Evolutionary conservation across 106 monocot genomes (phyloP).

Genomic region (Acorus calamus): DNA sequence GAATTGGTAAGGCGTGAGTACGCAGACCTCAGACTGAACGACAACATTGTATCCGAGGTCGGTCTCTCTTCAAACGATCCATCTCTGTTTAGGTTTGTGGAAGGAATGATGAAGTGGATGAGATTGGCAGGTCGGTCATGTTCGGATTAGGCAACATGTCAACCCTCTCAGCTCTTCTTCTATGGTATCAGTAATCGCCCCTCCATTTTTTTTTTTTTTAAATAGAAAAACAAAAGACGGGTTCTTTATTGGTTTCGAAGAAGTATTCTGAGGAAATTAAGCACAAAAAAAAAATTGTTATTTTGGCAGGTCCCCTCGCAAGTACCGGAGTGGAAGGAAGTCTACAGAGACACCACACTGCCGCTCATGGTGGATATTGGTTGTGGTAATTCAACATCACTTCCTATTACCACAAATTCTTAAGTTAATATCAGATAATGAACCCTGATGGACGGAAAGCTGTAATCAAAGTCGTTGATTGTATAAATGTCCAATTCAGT

Average conservation of each 20-base stretch:
- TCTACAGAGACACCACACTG: slow-evolving; percentile 47
- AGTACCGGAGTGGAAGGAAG: slow-evolving; percentile 51
- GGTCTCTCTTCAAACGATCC: neutral
- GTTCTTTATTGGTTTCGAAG: too few species aligned
- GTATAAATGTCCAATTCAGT: too few species aligned
- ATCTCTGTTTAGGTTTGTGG: neutral
- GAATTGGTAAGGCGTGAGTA: too few species aligned
- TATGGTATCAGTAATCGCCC: slow-evolving; percentile 17
- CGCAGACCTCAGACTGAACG: too few species aligned
- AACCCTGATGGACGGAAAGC: too few species aligned
- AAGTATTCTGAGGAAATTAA: too few species aligned
- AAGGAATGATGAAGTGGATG: neutral
- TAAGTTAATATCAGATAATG: too few species aligned
- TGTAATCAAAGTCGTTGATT: too few species aligned
- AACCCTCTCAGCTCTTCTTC: slow-evolving; percentile 80
- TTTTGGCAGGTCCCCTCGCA: slow-evolving; percentile 38
- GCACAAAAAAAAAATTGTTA: too few species aligned
- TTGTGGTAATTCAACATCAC: slow-evolving; percentile 34
- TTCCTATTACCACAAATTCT: too few species aligned
- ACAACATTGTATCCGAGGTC: too few species aligned
- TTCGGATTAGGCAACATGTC: slow-evolving; percentile 90
- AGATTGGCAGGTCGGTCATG: slow-evolving; percentile 50
- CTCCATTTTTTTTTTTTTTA: slow-evolving; percentile 1
- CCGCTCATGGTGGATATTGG: slow-evolving; percentile 98
- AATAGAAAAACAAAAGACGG: too few species aligned